Percentiles rank a stretch among this genome's conserved stretches.
Conservation (phyloP, 306 rosid genomes). For the Mucuna pruriens region DNA sequence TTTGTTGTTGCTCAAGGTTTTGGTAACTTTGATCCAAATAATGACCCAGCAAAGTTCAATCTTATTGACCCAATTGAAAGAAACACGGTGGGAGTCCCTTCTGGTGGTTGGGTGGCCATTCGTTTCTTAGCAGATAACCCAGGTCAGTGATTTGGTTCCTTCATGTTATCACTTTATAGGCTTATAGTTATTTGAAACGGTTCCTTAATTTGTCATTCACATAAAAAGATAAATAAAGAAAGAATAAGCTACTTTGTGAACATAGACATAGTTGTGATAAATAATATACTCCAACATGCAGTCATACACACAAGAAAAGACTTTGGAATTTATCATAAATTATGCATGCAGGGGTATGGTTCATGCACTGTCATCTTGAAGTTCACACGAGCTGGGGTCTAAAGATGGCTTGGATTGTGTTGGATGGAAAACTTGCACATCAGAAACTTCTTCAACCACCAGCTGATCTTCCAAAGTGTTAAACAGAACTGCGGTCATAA, state of each 20-base stretch:
- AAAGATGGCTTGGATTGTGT: conserved; percentile 78
- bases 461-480: conserved; percentile 67
- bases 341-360: conserved; percentile 64
- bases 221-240: not conserved
- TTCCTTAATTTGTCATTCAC: not conserved
- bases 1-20: conserved; percentile 74
- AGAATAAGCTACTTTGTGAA: not conserved
- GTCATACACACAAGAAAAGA: too few species aligned
- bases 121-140: conserved; percentile 74
- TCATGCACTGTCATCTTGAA: conserved; percentile 81
- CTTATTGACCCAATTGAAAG: conserved; percentile 68
- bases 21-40: conserved; percentile 62
- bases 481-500: not conserved
- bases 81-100: conserved; percentile 65
- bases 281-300: not conserved
- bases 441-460: conserved; percentile 77
- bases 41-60: conserved; percentile 55
- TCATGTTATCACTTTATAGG: not conserved
- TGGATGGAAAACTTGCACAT: conserved; percentile 68
- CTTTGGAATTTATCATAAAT: not conserved
- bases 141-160: conserved; percentile 36
- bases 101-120: conserved; percentile 76
- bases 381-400: conserved; percentile 77
- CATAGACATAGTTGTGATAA: not conserved
- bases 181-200: not conserved